A percentile compares a stretch with the other conserved stretches of the same genome.
Conservation (phyloP, 2,329 filamentous ascomycete species). For the Neofusicoccum sp. region DNA sequence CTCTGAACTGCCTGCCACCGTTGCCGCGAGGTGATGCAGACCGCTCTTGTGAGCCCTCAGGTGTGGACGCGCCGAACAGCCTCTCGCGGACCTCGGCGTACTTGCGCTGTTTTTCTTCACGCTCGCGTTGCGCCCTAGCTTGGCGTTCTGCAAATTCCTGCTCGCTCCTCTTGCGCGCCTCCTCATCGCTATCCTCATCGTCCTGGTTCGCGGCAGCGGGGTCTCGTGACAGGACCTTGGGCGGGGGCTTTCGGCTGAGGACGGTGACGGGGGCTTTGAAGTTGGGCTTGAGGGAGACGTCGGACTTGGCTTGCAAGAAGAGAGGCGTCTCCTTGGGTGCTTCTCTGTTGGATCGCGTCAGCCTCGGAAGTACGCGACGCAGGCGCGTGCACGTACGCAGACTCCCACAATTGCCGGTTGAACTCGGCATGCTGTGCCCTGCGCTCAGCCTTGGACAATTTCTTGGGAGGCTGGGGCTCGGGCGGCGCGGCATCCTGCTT, state of each 20-base stretch:
- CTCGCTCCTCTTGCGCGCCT: conserved; percentile 58
- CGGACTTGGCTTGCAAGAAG: conserved; percentile 66
- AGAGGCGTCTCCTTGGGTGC: conserved; percentile 66
- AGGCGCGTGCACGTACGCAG: conserved; percentile 61
- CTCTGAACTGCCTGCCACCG: conserved; percentile 29
- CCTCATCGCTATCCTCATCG: conserved; percentile 65
- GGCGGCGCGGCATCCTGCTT: conserved; percentile 39
- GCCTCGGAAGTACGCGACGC: conserved; percentile 19
- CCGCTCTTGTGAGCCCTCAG: conserved; percentile 34
- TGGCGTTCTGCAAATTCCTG: conserved; percentile 74
- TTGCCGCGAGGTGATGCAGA: conserved; percentile 26
- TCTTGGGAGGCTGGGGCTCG: conserved; percentile 40
- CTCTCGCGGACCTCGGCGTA: conserved; percentile 88
- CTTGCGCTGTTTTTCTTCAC: conserved; percentile 84
- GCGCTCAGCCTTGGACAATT: conserved; percentile 71
- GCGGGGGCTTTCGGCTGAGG: conserved; percentile 75
- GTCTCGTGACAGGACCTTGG: conserved; percentile 60
- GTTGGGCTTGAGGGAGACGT: conserved; percentile 63
- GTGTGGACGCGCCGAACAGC: conserved; percentile 67
- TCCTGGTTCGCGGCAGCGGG: conserved; percentile 45
- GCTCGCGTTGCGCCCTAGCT: conserved; percentile 72
- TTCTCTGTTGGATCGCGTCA: conserved; percentile 54
- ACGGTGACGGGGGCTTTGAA: conserved; percentile 84
- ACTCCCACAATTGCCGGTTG: conserved; percentile 84
- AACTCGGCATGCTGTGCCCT: conserved; percentile 77